These are phyloP conservation scores for Cladobotryum mycophilum DNA, from an alignment of 2,329 filamentous ascomycete genomes.

Conservation along the genomic window DNA sequence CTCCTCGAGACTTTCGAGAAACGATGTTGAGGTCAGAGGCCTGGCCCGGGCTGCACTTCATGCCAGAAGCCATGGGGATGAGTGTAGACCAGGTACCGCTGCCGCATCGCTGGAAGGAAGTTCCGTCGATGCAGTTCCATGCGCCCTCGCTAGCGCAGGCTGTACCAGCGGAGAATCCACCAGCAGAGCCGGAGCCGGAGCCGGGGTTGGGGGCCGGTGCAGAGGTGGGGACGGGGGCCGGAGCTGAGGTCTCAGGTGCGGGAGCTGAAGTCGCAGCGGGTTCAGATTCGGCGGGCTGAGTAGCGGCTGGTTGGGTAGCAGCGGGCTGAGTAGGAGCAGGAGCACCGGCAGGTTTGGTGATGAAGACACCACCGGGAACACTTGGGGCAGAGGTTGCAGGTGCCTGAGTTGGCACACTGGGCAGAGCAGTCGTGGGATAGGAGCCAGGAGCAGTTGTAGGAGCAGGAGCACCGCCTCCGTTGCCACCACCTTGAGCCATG, in stretches of 20 bases:
- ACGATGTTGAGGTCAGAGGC: constrained; percentile 32
- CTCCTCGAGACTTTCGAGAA: constrained; percentile 12
- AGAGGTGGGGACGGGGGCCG: constrained; percentile 15
- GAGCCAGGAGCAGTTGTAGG: neutral
- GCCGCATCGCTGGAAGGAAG: constrained; percentile 49
- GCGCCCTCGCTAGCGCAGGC: constrained; percentile 42
- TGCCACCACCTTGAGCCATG: neutral
- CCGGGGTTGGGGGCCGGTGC: constrained; percentile 8
- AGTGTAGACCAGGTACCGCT: constrained; percentile 43
- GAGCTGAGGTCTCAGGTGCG: constrained; percentile 15
- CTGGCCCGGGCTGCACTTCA: constrained; percentile 38
- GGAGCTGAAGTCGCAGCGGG: constrained; percentile 11
- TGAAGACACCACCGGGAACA: constrained; percentile 35
- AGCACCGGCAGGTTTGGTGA: constrained; percentile 22
- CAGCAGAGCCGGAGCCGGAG: constrained; percentile 17
- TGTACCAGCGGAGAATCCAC: constrained; percentile 34
- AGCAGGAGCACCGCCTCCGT: neutral
- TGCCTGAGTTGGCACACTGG: neutral
- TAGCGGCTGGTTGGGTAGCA: constrained; percentile 16
- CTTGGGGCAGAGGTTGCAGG: neutral
- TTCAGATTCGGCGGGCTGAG: constrained; percentile 11
- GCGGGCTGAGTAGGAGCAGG: constrained; percentile 14
- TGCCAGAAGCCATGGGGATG: constrained; percentile 39
- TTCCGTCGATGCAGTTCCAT: constrained; percentile 49
- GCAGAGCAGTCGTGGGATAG: neutral